Percentiles rank a stretch among this genome's conserved stretches.
phyloP scores from a whole-genome alignment of 1,284 basidiomycete species.

The Trametes pubescens region DNA sequence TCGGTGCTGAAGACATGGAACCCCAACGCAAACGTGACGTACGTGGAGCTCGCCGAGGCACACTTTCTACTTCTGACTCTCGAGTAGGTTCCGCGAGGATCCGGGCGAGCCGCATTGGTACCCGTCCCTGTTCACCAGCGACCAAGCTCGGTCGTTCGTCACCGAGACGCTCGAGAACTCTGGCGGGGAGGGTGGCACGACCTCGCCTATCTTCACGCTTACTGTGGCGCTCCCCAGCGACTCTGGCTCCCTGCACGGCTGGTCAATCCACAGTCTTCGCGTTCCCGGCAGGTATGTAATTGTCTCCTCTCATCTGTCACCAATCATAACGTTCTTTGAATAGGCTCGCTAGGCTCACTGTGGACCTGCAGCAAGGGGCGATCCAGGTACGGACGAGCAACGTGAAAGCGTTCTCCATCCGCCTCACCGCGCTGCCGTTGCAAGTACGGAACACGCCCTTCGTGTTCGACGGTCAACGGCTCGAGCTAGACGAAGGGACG shows the following conservation, averaged over 20 bases:
- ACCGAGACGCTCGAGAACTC: conserved; percentile 13
- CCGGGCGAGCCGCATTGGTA: conserved; percentile 76
- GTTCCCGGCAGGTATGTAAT: conserved; percentile 68
- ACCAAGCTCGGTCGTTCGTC: conserved; percentile 63
- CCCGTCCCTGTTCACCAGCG: conserved; percentile 62
- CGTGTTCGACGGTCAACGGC: conserved; percentile 21
- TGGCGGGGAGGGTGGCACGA: not conserved
- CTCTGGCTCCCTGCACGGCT: conserved; percentile 72
- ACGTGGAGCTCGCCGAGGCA: conserved; percentile 32
- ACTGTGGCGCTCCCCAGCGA: conserved; percentile 72
- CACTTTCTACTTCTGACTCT: not conserved
- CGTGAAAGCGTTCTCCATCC: conserved; percentile 50
- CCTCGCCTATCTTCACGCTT: conserved; percentile 59
- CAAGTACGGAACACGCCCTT: conserved; percentile 13
- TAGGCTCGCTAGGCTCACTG: conserved; percentile 47
- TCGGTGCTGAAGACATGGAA: conserved; percentile 65
- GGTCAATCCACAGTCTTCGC: conserved; percentile 60
- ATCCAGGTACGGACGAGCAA: conserved; percentile 50
- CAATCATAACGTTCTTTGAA: not conserved
- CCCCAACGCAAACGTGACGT: conserved; percentile 61
- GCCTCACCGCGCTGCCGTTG: conserved; percentile 10
- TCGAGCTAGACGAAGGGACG: conserved; percentile 19
- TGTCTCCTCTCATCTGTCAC: not conserved
- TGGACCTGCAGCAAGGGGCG: conserved; percentile 33
- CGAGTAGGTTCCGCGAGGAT: conserved; percentile 69